Evolutionary conservation across 2,329 filamentous ascomycete genomes (phyloP), one percentile per base, ranked within the genome.

Genomic region (Talaromyces marneffei): DNA sequence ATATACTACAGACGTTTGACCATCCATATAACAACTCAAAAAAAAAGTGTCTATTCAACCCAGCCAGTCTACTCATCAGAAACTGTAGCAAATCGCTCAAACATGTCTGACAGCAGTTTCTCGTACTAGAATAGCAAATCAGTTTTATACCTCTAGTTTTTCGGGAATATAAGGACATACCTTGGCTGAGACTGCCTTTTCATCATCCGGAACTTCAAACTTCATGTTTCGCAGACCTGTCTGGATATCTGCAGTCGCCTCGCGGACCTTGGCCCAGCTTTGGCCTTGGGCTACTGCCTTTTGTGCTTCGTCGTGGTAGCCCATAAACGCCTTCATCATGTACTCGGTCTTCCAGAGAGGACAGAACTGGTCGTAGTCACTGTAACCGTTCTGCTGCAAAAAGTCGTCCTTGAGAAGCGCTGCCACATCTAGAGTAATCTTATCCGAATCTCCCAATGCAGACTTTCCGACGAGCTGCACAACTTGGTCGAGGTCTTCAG

Each of bases 321-420:
- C 90, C 83, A 99, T 90, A 87, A 99, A 97, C 66, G 91, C 89
- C 85, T 96, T 97, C 94, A 99, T 99, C 94, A 99, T 97, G 88
- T 94, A 99, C 77, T 96, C 90, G 0, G 94, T 99, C 88, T 99
- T 99, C 94, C 94, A 99, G 72, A 99, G 85, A 55, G 94, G 94
- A 74, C 94, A 99, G 86, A 96, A 99, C 80, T 97, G 92, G 74
- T 99, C 94, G 75, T 99, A 97, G 78, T 97, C 91, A 68, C 90
- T 94, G 85, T 99, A 99, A 65, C 94, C 94, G 80, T 99, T 99
- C 78, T 99, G 94, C 79, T 99, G 94, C 74, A 99, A 76, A 81
- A 99, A 99, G 76, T 99, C 94, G 74, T 99, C 94, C 85, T 99
- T 99, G 78, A 99, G 81, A 68, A 99, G 81, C 18, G 86, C 87